A percentile compares a stretch with the other conserved stretches of the same genome.
Conservation (phyloP, 208 protist genomes). For the Crithidia bombi region DNA sequence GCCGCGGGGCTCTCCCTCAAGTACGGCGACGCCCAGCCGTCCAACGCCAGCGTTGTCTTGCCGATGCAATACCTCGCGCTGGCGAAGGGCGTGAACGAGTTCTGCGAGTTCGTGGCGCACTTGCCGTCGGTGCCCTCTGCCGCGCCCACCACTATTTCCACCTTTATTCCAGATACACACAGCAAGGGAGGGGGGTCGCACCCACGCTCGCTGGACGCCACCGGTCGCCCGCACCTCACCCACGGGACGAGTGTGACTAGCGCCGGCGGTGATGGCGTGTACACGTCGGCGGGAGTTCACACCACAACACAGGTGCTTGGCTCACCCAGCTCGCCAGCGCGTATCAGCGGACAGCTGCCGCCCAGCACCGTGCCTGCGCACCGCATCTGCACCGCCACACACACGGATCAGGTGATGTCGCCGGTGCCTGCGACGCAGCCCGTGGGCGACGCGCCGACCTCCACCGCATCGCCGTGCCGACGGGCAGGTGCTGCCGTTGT, state of each 20-base stretch:
- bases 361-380: conserved; percentile 7
- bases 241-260: not conserved
- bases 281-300: not conserved
- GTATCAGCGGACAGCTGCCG: not conserved
- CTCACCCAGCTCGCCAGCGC: not conserved
- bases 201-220: not conserved
- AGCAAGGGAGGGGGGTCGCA: not conserved
- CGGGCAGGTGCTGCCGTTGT: not conserved
- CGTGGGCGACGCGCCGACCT: not conserved
- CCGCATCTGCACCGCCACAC: not conserved
- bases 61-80: conserved; percentile 4
- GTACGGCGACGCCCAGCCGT: not conserved
- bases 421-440: not conserved
- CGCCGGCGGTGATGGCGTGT: not conserved
- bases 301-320: not conserved
- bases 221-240: not conserved
- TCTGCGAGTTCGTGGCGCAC: conserved; percentile 22
- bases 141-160: not conserved
- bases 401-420: not conserved
- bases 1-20: not conserved
- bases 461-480: not conserved
- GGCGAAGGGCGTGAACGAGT: conserved; percentile 9
- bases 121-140: not conserved
- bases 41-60: not conserved
- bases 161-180: not conserved